These are phyloP conservation scores for Barbarea vulgaris DNA, from an alignment of 345 rosid species.

Conservation along the genomic window DNA sequence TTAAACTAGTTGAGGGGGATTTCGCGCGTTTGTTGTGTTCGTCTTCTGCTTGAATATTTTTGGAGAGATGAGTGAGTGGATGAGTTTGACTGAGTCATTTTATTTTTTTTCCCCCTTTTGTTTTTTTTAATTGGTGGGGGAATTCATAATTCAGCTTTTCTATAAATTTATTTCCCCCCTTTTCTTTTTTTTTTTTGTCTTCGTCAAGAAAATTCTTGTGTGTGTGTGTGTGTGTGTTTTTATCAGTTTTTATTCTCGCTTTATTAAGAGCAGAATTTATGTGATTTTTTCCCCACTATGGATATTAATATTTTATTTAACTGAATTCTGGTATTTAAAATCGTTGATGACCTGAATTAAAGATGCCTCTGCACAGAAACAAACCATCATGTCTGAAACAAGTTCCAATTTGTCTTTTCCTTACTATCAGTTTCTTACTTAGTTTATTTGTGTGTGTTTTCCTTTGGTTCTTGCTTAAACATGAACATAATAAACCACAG, in stretches of 20 bases:
- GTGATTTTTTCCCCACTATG: background rate
- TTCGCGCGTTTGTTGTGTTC: slow-evolving; percentile 61
- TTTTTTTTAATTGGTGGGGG: slow-evolving; percentile 30
- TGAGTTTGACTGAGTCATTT: slow-evolving; percentile 62
- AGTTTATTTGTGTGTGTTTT: slow-evolving; percentile 35
- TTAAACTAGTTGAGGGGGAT: slow-evolving; percentile 28
- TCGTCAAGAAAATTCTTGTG: slow-evolving; percentile 29
- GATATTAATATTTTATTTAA: slow-evolving; percentile 32
- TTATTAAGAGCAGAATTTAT: slow-evolving; percentile 20
- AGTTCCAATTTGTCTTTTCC: slow-evolving; percentile 73
- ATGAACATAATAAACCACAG: background rate
- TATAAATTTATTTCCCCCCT: slow-evolving; percentile 21
- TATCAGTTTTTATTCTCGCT: slow-evolving; percentile 38
- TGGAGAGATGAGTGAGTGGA: slow-evolving; percentile 42
- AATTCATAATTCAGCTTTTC: slow-evolving; percentile 44
- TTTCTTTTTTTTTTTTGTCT: slow-evolving; percentile 4
- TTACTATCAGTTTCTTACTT: slow-evolving; percentile 31
- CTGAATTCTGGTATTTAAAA: slow-evolving; percentile 40
- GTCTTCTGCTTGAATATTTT: slow-evolving; percentile 38
- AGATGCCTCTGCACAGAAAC: slow-evolving; percentile 47
- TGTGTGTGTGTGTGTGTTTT: slow-evolving; percentile 28
- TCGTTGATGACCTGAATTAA: slow-evolving; percentile 38
- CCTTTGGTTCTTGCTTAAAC: slow-evolving; percentile 35
- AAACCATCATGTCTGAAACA: slow-evolving; percentile 55
- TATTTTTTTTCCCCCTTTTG: slow-evolving; percentile 22